Percentiles rank a stretch among this genome's conserved stretches.
These are phyloP conservation scores for Solanum habrochaites DNA, from an alignment of 257 asterid genomes.

Conservation along the genomic window DNA sequence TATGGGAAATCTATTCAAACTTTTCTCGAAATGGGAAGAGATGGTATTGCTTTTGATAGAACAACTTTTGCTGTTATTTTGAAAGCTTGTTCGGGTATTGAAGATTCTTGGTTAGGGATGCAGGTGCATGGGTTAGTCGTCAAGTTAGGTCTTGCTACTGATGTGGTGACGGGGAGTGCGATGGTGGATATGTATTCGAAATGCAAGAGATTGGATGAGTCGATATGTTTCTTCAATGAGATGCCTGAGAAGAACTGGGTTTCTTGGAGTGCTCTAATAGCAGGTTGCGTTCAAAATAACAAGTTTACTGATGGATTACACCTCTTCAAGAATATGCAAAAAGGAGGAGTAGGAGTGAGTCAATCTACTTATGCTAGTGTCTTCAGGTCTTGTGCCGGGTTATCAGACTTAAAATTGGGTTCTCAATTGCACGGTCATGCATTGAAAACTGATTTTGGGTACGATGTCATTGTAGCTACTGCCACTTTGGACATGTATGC, in stretches of 20 bases:
- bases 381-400: slow-evolving; percentile 65
- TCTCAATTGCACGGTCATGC: slow-evolving; percentile 73
- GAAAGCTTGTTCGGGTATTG: slow-evolving; percentile 56
- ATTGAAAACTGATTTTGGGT: slow-evolving; percentile 49
- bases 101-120: slow-evolving; percentile 28
- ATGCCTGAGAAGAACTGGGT: slow-evolving; percentile 70
- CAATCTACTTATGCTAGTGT: slow-evolving; percentile 79
- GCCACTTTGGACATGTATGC: slow-evolving; percentile 84
- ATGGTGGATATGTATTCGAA: slow-evolving; percentile 80
- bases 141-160: slow-evolving; percentile 43
- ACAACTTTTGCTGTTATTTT: slow-evolving; percentile 58
- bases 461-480: slow-evolving; percentile 64
- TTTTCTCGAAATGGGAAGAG: slow-evolving; percentile 49
- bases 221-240: slow-evolving; percentile 29
- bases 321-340: slow-evolving; percentile 61
- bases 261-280: slow-evolving; percentile 84
- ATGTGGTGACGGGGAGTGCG: slow-evolving; percentile 74
- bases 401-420: slow-evolving; percentile 42
- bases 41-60: slow-evolving; percentile 40
- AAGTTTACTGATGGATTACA: slow-evolving; percentile 41
- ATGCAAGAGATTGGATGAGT: slow-evolving; percentile 58
- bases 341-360: slow-evolving; percentile 56
- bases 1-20: slow-evolving; percentile 28
- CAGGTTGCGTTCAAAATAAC: slow-evolving; percentile 55
- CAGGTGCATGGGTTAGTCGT: slow-evolving; percentile 57